Evolutionary conservation across 352 stramenopile species (phyloP).

Genomic region (Pythium dissimile): DNA sequence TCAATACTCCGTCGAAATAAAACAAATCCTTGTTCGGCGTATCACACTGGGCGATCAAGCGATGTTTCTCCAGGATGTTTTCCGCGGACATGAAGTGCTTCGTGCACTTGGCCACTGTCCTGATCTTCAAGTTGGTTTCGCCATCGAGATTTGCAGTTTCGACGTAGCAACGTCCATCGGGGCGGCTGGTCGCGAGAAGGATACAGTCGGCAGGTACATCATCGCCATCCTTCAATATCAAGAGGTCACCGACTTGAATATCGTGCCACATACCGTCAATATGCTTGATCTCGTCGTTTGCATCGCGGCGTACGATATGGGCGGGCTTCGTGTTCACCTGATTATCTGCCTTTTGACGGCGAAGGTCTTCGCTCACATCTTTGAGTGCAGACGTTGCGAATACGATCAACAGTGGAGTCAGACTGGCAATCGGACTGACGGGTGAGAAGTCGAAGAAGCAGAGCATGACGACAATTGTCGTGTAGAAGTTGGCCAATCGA

Average conservation of each 20-base stretch:
- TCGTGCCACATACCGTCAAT: conserved; percentile 80
- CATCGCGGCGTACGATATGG: conserved; percentile 70
- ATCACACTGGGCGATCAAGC: conserved; percentile 74
- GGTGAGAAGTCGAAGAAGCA: conserved; percentile 89
- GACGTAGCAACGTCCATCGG: conserved; percentile 79
- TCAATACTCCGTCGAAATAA: conserved; percentile 78
- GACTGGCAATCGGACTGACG: conserved; percentile 75
- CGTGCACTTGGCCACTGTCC: conserved; percentile 67
- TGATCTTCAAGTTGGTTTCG: conserved; percentile 88
- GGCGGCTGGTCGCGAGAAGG: conserved; percentile 66
- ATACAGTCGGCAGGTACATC: conserved; percentile 82
- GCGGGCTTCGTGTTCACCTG: conserved; percentile 75
- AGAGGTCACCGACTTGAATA: conserved; percentile 78
- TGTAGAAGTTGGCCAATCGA: conserved; percentile 86
- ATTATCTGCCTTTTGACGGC: conserved; percentile 71
- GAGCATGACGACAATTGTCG: conserved; percentile 84
- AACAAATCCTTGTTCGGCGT: conserved; percentile 84
- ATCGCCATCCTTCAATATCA: conserved; percentile 80
- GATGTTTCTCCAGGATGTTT: conserved; percentile 66
- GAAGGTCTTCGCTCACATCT: conserved; percentile 80
- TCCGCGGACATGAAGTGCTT: conserved; percentile 74
- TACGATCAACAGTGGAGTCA: conserved; percentile 84
- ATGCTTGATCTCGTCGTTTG: conserved; percentile 49
- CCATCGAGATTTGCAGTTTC: conserved; percentile 87
- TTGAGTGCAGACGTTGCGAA: conserved; percentile 88